These are phyloP conservation scores for Pugionium dolabratum DNA, from an alignment of 345 rosid genomes.

Conservation along the genomic window DNA sequence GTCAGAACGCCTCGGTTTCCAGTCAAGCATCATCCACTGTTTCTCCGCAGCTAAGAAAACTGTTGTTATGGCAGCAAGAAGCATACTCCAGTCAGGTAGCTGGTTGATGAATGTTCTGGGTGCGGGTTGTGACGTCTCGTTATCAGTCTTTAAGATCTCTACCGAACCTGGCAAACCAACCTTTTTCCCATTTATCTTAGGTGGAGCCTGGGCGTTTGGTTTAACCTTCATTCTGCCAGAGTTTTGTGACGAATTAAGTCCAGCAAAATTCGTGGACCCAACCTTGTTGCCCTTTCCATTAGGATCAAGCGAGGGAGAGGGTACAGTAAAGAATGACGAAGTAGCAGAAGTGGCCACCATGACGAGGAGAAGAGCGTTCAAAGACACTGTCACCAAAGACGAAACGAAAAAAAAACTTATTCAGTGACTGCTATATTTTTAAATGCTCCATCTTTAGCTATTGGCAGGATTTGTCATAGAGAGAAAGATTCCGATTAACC, in stretches of 20 bases:
- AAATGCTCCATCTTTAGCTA: neutral
- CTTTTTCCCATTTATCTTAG: constrained; percentile 75
- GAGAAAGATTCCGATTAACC: neutral
- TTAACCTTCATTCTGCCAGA: constrained; percentile 72
- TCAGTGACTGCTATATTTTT: neutral
- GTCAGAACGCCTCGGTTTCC: constrained; percentile 91
- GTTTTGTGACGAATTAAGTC: constrained; percentile 46
- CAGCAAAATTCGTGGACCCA: constrained; percentile 55
- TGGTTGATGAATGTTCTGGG: constrained; percentile 94
- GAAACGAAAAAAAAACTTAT: neutral
- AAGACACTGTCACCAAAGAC: constrained; percentile 23
- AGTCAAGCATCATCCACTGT: constrained; percentile 99
- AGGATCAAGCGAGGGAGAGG: constrained; percentile 55
- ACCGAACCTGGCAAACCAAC: constrained; percentile 53
- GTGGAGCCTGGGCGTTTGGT: constrained; percentile 88
- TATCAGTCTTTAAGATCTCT: constrained; percentile 56
- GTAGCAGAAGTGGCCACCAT: constrained; percentile 86
- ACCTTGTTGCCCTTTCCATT: constrained; percentile 52
- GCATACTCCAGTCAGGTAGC: constrained; percentile 99
- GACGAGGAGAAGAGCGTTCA: constrained; percentile 32
- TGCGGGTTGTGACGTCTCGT: constrained; percentile 50
- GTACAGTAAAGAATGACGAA: constrained; percentile 64
- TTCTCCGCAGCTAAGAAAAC: constrained; percentile 97
- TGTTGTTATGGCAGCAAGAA: constrained; percentile 97
- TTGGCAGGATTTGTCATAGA: too few species aligned